Percentiles rank a stretch among this genome's conserved stretches.
Conservation (phyloP, 2,329 filamentous ascomycete genomes). For the Phialophora verrucosa region DNA sequence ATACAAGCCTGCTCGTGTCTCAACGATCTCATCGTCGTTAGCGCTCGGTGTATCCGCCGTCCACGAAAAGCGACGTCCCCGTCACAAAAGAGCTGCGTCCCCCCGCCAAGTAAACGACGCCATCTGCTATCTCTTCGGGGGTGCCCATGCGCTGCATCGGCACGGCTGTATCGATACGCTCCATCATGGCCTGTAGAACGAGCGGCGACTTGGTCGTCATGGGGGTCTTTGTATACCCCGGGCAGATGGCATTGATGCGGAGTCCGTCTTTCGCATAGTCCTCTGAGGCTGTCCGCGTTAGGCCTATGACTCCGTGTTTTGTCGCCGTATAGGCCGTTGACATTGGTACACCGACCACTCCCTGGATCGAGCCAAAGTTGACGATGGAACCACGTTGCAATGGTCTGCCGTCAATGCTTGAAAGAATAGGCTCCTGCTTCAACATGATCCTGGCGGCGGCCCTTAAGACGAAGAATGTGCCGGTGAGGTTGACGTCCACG, state of each 20-base stretch:
- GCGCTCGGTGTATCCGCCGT: slow-evolving; percentile 66
- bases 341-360: slow-evolving; percentile 46
- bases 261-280: slow-evolving; percentile 56
- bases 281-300: slow-evolving; percentile 63
- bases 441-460: slow-evolving; percentile 53
- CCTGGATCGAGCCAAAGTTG: slow-evolving; percentile 50
- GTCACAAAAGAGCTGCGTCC: slow-evolving; percentile 75
- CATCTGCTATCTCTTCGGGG: slow-evolving; percentile 61
- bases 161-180: slow-evolving; percentile 47
- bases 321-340: slow-evolving; percentile 50
- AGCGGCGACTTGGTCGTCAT: slow-evolving; percentile 50
- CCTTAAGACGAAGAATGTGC: slow-evolving; percentile 51
- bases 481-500: slow-evolving; percentile 52
- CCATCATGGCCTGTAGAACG: slow-evolving; percentile 41
- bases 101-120: slow-evolving; percentile 70
- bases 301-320: slow-evolving; percentile 63
- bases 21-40: background rate
- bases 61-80: slow-evolving; percentile 70
- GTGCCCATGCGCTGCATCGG: slow-evolving; percentile 60
- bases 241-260: slow-evolving; percentile 42
- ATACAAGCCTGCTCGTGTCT: too few species aligned
- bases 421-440: slow-evolving; percentile 50
- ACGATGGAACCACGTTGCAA: slow-evolving; percentile 56
- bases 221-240: slow-evolving; percentile 55
- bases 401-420: slow-evolving; percentile 43